Evolutionary conservation across 495 filamentous ascomycete species (phyloP), one percentile per base, ranked within the genome.

Genomic region (Barbatosphaeria neglecta): DNA sequence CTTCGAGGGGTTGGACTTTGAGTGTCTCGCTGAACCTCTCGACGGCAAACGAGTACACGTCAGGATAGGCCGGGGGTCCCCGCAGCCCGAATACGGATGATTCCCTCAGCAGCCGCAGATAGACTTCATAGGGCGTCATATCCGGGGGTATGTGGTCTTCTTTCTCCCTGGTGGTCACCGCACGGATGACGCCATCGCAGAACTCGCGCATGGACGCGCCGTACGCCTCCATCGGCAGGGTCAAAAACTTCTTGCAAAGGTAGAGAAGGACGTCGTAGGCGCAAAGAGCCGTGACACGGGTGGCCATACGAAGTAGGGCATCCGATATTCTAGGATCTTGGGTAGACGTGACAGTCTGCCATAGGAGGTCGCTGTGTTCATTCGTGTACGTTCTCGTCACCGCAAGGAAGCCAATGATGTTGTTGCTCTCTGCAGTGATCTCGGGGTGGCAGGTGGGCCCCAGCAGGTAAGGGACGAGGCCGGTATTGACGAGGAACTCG

Each of bases 401-500:
- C n/a, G 87, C 74, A 41, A 97, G 72, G 49, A 95, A 97, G 0
- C 84, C 84, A 35, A 95, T 70, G 45, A 97, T 84, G 46, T 96
- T 95, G 48, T 73, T 73, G 56, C 85, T 84, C 50, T 86, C 77
- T 37, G 67, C 72, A 39, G 94, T 93, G 47, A 98, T 77, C 54
- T 95, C 87, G 6, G 86, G 86, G 56, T 97, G 92, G 16, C 92
- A 95, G 46, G 87, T 89, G 37, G 90, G 80, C 2, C 92, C 86
- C 45, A 97, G 80, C 22, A 98, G 76, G 60, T 97, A 94, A 40
- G 87, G 80, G 37, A 94, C 73, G 20, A 94, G 71, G 48, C 76
- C 77, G 38, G 78, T 78, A 3, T 70, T 52, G 22, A 80, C 64
- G 37, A 94, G 72, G 49, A 82, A 83, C 19, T 73, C 64, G 18